Percentiles rank a stretch among this genome's conserved stretches.
These are phyloP conservation scores for Trichopus zeylanicus DNA, from an alignment of 116 monocot genomes.

Conservation along the genomic window DNA sequence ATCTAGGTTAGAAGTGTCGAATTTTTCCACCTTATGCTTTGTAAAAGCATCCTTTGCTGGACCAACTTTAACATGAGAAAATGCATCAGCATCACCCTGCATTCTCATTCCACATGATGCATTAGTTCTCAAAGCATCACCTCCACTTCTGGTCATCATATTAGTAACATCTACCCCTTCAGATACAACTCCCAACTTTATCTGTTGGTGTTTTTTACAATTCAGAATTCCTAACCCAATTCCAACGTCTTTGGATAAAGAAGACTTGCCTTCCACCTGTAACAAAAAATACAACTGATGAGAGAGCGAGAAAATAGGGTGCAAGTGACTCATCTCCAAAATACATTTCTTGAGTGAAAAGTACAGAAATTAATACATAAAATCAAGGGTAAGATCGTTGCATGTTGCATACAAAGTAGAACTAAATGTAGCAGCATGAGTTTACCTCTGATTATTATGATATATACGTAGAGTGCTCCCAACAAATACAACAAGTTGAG, in stretches of 20 bases:
- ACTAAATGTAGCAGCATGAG: too few relatives aligned
- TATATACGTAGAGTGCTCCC: too few relatives aligned
- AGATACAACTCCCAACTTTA: constrained; percentile 13
- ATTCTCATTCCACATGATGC: constrained; percentile 38
- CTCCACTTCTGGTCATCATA: constrained; percentile 63
- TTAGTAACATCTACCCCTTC: constrained; percentile 16
- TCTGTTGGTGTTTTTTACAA: constrained; percentile 33
- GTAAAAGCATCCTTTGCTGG: constrained; percentile 36
- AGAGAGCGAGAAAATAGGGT: background rate
- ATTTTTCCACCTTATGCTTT: constrained; percentile 55
- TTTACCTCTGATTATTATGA: too few relatives aligned
- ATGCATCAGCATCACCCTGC: constrained; percentile 18
- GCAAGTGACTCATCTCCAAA: too few relatives aligned
- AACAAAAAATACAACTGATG: background rate
- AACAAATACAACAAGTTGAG: too few relatives aligned
- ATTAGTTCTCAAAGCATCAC: constrained; percentile 44
- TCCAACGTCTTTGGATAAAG: constrained; percentile 39
- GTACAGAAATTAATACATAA: too few relatives aligned
- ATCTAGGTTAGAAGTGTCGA: constrained; percentile 61
- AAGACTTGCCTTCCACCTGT: constrained; percentile 59
- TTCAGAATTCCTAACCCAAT: constrained; percentile 48
- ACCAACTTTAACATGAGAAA: constrained; percentile 7
- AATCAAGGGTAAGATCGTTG: background rate
- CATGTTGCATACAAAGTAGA: background rate
- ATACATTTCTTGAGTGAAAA: too few relatives aligned